Evolutionary conservation across 805 yeast species (phyloP), one percentile per base, ranked within the genome.

Genomic region (Hanseniaspora thailandica): DNA sequence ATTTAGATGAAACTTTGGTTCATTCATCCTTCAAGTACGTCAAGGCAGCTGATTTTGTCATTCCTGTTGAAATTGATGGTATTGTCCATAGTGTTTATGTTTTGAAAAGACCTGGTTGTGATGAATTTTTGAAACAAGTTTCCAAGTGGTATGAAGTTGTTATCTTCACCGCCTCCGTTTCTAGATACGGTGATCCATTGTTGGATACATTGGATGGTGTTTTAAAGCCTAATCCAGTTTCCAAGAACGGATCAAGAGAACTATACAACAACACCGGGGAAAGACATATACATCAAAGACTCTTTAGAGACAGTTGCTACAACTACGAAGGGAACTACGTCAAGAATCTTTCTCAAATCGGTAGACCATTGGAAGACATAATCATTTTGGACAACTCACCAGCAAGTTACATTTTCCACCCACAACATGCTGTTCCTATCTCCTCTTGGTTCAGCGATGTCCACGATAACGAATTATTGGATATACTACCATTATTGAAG

Each of bases 381-480:
- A 88, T 93, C 55, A 93, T 93, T 59, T 80, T 93, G 58, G 99
- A 93, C 71, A 93, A 93, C 68, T 89, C 97, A 2, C 97, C 99
- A 1, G 96, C 97, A 3, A 86, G 96, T n/a, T 93, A 93, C 68
- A 82, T 90, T 54, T 86, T 93, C 74, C 97, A 93, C 65, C 99
- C 98, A 20, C 95, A 87, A 67, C 96, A 93, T 70, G 95, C 97
- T 8, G 84, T 93, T 28, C 99, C 99, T 23, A 86, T 93, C 28
- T 86, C 96, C 59, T 82, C 93, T 66, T 93, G 99, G 99, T 93
- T 93, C 73, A 86, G 96, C 59, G 99, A 93, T 69, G 81, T 93
- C 28, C 98, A 93, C 67, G 99, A 93, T 67, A 89, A 89, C 66
- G 99, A 93, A 73, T 74, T 93, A 61, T 68, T 86, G 57, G 99